phyloP scores from a whole-genome alignment of 164 flowering plant species.

The Chimonanthus salicifolius region DNA sequence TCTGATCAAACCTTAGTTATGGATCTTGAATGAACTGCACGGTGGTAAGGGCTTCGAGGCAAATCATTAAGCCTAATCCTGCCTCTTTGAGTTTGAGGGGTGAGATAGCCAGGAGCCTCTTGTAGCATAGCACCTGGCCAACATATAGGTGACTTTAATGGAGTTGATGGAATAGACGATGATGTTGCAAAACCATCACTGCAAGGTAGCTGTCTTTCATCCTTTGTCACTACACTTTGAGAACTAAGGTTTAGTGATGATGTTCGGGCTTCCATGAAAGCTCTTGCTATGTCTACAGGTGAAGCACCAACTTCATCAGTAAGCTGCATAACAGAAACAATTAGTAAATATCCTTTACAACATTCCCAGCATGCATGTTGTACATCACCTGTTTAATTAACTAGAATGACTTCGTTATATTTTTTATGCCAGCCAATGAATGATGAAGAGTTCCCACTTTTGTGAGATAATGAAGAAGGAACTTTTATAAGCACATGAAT shows the following conservation, averaged over 20 bases:
- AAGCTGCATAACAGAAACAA: conserved; percentile 27
- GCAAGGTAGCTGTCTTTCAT: conserved; percentile 23
- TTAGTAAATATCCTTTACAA: not conserved
- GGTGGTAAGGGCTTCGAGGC: conserved; percentile 78
- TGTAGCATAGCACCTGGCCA: conserved; percentile 83
- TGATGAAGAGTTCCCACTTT: not conserved
- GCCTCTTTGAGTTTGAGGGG: conserved; percentile 61
- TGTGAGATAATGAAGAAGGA: not conserved
- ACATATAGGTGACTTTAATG: conserved; percentile 49
- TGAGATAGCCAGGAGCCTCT: conserved; percentile 41
- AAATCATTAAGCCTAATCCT: conserved; percentile 54
- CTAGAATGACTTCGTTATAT: not conserved
- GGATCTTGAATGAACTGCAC: conserved; percentile 51
- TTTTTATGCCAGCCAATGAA: not conserved
- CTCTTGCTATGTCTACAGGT: conserved; percentile 88
- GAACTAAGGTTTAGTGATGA: conserved; percentile 33
- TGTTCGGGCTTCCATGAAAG: conserved; percentile 63
- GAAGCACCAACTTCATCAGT: conserved; percentile 60
- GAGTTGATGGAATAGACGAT: conserved; percentile 33
- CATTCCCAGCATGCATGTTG: not conserved
- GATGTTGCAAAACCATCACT: conserved; percentile 31
- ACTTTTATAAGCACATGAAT: not conserved
- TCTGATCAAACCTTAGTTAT: conserved; percentile 43
- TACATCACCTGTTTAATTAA: no score
- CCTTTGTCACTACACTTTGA: conserved; percentile 24